phyloP scores from a whole-genome alignment of 129 eudicot genomes.

The Apium graveolens region DNA sequence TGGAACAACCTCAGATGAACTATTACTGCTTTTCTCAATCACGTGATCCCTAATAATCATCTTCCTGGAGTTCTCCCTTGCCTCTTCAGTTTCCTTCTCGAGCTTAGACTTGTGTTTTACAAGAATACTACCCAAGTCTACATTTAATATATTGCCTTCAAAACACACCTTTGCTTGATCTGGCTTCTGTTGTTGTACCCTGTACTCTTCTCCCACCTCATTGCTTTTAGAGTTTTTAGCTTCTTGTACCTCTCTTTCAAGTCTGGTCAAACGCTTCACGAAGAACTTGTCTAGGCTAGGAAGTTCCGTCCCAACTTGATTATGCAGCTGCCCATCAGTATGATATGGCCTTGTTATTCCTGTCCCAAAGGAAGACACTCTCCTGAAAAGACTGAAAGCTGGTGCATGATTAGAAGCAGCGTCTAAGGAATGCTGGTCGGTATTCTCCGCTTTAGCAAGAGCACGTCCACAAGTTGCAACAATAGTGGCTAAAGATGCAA shows the following conservation, averaged over 20 bases:
- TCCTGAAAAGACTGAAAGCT: conserved; percentile 15
- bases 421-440: conserved; percentile 1
- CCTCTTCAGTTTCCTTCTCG: conserved; percentile 64
- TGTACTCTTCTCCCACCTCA: not conserved
- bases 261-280: conserved; percentile 70
- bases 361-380: conserved; percentile 22
- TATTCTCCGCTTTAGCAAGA: conserved; percentile 43
- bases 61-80: conserved; percentile 21
- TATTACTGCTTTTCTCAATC: conserved; percentile 10
- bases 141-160: not conserved
- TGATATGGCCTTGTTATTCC: conserved; percentile 3
- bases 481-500: conserved; percentile 80
- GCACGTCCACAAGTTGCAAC: conserved; percentile 96
- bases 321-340: conserved; percentile 21
- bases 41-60: conserved; percentile 13
- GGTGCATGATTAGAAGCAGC: conserved; percentile 9
- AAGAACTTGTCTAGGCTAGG: conserved; percentile 77
- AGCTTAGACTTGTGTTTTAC: conserved; percentile 61
- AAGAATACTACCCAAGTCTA: conserved; percentile 57
- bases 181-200: conserved; percentile 2
- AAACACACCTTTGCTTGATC: conserved; percentile 1
- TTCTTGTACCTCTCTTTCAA: conserved; percentile 72
- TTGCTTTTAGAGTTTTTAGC: conserved; percentile 53
- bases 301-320: conserved; percentile 34
- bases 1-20: conserved; percentile 22